Base-by-base conservation (phyloP, 1,284 basidiomycete genomes). In the Clitocybe nebularis region DNA sequence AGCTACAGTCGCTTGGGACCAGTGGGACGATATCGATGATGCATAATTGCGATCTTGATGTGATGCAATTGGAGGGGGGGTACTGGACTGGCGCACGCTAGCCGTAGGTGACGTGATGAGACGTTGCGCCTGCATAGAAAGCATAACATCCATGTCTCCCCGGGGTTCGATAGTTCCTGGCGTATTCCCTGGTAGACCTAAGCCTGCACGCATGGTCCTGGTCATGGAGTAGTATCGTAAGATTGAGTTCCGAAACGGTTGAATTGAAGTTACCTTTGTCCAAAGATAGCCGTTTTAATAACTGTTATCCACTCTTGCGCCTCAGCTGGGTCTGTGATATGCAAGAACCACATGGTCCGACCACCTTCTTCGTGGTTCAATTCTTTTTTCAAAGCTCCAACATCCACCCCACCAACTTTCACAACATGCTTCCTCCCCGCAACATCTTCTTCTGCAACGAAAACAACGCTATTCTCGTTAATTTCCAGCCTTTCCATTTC, bases 121-220 rank as follows among this genome's bases (percentile, higher is more conserved):
- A 10, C 75, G 77, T 50, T 83, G 82, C 17, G 77, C 74, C 38
- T 80, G 80, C 69, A 88, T 84, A n/a, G 82, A 82, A 22, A 88
- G 68, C 75, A 87, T 83, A 37, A 87, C 85, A 57, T 88, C 84
- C 67, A 88, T 74, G 55, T 88, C 84, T 3, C 85, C 84, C 39
- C 78, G 71, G 14, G 84, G 84, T 46, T 84, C 84, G 26, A 74
- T 62, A 9, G 62, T 64, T 22, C 67, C 66, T 11, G 68, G 54
- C 17, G 67, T 62, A 25, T 64, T 64, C 0, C 66, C 55, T 14
- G 75, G 67, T 26, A 74, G 63, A 29, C 79, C 75, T 24, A 86
- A 59, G 13, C 84, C 84, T 11, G 79, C 81, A 13, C 79, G 78
- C 28, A 83, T 65, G 37, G 82, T 79, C 53, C 84, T 86, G 47